phyloP scores from a whole-genome alignment of 2,329 filamentous ascomycete genomes.

The Botrytis fragariae region DNA sequence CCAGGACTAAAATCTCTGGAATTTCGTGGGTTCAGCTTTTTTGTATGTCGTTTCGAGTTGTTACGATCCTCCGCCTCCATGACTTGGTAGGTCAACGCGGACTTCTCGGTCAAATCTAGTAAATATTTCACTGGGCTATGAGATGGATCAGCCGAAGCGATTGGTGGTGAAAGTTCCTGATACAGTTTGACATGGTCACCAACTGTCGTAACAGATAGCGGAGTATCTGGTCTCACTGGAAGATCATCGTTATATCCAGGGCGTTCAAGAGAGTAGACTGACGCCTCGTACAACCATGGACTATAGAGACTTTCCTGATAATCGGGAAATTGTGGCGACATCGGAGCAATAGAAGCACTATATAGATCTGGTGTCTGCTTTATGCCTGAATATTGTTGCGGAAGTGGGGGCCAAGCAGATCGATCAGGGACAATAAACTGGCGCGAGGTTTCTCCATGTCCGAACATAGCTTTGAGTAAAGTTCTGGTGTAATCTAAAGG shows the following conservation, averaged over 20 bases:
- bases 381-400: background rate
- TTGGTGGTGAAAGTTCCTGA: slow-evolving; percentile 4
- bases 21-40: slow-evolving; percentile 5
- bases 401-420: slow-evolving; percentile 23
- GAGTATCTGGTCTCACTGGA: slow-evolving; percentile 1
- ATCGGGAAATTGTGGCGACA: background rate
- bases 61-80: slow-evolving; percentile 7
- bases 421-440: slow-evolving; percentile 6
- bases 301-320: background rate
- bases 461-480: slow-evolving; percentile 25
- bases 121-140: background rate
- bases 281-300: slow-evolving; percentile 1
- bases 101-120: background rate
- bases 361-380: background rate
- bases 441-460: slow-evolving; percentile 3
- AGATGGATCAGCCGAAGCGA: background rate
- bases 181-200: slow-evolving; percentile 2
- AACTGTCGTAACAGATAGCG: slow-evolving; percentile 1
- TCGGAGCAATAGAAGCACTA: background rate
- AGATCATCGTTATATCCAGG: background rate
- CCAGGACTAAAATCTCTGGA: slow-evolving; percentile 2
- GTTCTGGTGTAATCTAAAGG: slow-evolving; percentile 21
- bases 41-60: background rate
- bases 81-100: background rate
- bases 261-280: background rate